Conservation (phyloP, 2,329 filamentous ascomycete species). For the Coniochaeta sp. region DNA sequence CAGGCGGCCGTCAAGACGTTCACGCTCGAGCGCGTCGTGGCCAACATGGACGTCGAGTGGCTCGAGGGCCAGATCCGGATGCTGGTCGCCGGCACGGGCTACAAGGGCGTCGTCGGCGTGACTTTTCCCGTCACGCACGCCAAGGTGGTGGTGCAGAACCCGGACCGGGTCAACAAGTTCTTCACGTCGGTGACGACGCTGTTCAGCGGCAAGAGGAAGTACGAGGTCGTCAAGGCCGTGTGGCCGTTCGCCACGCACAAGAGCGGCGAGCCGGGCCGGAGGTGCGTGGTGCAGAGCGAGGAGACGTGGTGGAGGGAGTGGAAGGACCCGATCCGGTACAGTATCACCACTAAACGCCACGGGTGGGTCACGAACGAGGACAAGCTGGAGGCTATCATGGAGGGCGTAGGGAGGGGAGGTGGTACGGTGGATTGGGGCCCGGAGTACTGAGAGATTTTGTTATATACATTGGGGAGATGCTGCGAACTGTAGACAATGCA, state of each 20-base stretch:
- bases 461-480: neutral
- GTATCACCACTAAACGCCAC: slow-evolving; percentile 25
- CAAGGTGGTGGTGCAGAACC: slow-evolving; percentile 40
- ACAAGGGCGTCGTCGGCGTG: slow-evolving; percentile 41
- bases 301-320: slow-evolving; percentile 49
- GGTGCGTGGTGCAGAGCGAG: slow-evolving; percentile 46
- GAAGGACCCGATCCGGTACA: slow-evolving; percentile 35
- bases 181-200: slow-evolving; percentile 43
- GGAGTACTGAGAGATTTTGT: slow-evolving; percentile 14
- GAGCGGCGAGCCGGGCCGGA: slow-evolving; percentile 34
- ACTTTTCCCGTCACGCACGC: slow-evolving; percentile 43
- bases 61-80: slow-evolving; percentile 46
- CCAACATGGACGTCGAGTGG: slow-evolving; percentile 47
- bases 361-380: slow-evolving; percentile 46
- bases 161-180: slow-evolving; percentile 46
- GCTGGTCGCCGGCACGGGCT: slow-evolving; percentile 40
- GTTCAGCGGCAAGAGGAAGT: slow-evolving; percentile 45
- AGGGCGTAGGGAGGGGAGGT: slow-evolving; percentile 30
- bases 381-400: slow-evolving; percentile 46
- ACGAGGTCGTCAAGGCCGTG: slow-evolving; percentile 47
- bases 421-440: slow-evolving; percentile 36
- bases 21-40: slow-evolving; percentile 42
- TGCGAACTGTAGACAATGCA: neutral
- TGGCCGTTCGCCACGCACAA: slow-evolving; percentile 49
- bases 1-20: slow-evolving; percentile 38